Base-by-base conservation (phyloP, 2,329 filamentous ascomycete species). In the Colletotrichum lindemuthianum region DNA sequence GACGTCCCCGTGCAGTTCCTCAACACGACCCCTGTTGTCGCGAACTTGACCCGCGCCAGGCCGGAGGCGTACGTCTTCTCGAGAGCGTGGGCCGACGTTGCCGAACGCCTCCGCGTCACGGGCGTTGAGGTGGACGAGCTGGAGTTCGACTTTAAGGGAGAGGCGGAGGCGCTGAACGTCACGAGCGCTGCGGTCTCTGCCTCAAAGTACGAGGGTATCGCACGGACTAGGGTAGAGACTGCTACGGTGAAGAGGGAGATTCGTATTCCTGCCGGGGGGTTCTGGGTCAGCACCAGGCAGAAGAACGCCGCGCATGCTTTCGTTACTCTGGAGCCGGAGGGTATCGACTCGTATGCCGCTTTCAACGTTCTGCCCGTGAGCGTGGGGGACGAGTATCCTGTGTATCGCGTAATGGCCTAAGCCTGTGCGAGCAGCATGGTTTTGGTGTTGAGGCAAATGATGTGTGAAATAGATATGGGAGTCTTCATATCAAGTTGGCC, bases 271-370 rank as follows among this genome's bases (percentile, higher is more conserved):
- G 68, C 69, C 0, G 74, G 74, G 1, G 73, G 73, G 9, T 76
- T 74, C 54, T 68, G 70, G 33, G 68, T 76, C 0, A 75, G 72
- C 67, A 75, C 74, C 2, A 69, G 70, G 16, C 74, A 76, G 55
- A 74, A 72, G 66, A 76, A 75, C 12, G 73, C 74, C 0, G 74
- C 63, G 0, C 55, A 74, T 1, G 73, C 74, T 0, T 68, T 76
- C 9, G 66, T 70, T 9, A 72, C 70, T 0, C 58, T 76, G 11
- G 74, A 76, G 69, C 74, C 74, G 0, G 74, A 76, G 68, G 72
- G 72, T 3, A 71, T 73, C 9, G 74, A 76, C 57, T 76, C 74
- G 1, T 76, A 74, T 37, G 74, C 70, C 1, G 72, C 71, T 4
- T 72, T 70, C 15, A 75, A 74, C 52, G 70, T 76, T 10, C 63